Evolutionary conservation across 306 rosid genomes (phyloP).

Genomic region (Malus asiatica): DNA sequence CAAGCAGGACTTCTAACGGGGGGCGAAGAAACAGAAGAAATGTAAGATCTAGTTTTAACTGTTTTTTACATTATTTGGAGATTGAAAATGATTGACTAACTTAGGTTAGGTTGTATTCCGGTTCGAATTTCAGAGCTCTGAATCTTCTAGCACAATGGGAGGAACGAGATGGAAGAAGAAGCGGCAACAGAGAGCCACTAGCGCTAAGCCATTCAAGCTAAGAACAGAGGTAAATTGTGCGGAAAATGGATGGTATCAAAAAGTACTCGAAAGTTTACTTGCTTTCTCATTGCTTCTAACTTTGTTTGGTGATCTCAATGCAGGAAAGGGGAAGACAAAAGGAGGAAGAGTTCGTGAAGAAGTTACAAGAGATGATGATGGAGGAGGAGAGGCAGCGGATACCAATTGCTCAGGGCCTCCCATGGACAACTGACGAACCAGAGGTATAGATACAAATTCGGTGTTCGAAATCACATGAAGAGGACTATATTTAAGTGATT

Average conservation of each 20-base stretch:
- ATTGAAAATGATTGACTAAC: slow-evolving; percentile 1
- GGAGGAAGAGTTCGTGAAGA: slow-evolving; percentile 74
- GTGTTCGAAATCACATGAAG: background rate
- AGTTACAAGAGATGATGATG: slow-evolving; percentile 49
- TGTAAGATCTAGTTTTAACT: slow-evolving; percentile 35
- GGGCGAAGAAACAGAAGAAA: slow-evolving; percentile 74
- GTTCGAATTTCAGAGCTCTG: slow-evolving; percentile 53
- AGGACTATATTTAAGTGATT: background rate
- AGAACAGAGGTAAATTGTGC: slow-evolving; percentile 66
- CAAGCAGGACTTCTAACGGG: slow-evolving; percentile 58
- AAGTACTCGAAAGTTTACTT: background rate
- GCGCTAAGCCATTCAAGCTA: slow-evolving; percentile 77
- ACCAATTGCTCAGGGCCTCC: slow-evolving; percentile 93
- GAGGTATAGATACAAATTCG: slow-evolving; percentile 33
- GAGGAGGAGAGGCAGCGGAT: slow-evolving; percentile 75
- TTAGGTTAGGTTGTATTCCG: background rate
- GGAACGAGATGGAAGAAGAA: slow-evolving; percentile 71
- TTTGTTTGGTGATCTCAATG: slow-evolving; percentile 19
- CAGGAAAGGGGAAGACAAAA: slow-evolving; percentile 87
- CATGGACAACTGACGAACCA: slow-evolving; percentile 96
- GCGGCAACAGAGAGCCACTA: slow-evolving; percentile 48
- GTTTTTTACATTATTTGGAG: background rate
- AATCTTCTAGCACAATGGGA: slow-evolving; percentile 46
- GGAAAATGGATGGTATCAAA: background rate
- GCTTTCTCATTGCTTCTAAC: slow-evolving; percentile 3